Evolutionary conservation across 2,329 filamentous ascomycete species (phyloP).

Genomic region (Aspergillus sojae): DNA sequence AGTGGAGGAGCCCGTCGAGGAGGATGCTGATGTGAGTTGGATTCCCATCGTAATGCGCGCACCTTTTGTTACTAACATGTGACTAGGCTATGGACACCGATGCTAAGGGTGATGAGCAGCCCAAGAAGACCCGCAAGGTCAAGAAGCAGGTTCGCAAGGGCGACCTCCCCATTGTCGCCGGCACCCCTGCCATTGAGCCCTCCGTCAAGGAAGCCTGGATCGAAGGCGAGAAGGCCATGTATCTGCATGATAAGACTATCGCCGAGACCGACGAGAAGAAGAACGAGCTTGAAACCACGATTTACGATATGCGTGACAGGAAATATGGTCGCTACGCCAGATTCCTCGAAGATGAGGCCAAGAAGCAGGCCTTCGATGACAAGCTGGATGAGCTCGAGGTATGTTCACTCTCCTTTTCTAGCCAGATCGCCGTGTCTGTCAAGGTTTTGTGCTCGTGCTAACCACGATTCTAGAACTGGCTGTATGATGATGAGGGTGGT

Average conservation of each 20-base stretch:
- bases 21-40: slow-evolving; percentile 59
- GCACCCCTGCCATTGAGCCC: slow-evolving; percentile 77
- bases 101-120: slow-evolving; percentile 64
- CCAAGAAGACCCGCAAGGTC: slow-evolving; percentile 88
- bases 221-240: slow-evolving; percentile 88
- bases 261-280: slow-evolving; percentile 99
- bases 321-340: slow-evolving; percentile 89
- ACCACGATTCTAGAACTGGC: slow-evolving; percentile 74
- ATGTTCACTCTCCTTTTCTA: slow-evolving; percentile 23
- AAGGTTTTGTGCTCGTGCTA: background rate
- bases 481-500: slow-evolving; percentile 80
- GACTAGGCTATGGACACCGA: slow-evolving; percentile 84
- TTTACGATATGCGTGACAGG: slow-evolving; percentile 96
- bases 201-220: slow-evolving; percentile 65
- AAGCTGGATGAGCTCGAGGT: slow-evolving; percentile 67
- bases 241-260: slow-evolving; percentile 97
- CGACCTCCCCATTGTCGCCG: slow-evolving; percentile 83
- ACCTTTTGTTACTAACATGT: slow-evolving; percentile 11
- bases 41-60: slow-evolving; percentile 13
- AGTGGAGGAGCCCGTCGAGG: slow-evolving; percentile 88
- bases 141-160: slow-evolving; percentile 99
- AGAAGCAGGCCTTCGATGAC: slow-evolving; percentile 60
- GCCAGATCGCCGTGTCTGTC: background rate
- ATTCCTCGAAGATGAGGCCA: slow-evolving; percentile 91
- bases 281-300: slow-evolving; percentile 97